These are phyloP conservation scores for Leccinum uliginosum DNA, from an alignment of 768 basidiomycete species.

Conservation along the genomic window DNA sequence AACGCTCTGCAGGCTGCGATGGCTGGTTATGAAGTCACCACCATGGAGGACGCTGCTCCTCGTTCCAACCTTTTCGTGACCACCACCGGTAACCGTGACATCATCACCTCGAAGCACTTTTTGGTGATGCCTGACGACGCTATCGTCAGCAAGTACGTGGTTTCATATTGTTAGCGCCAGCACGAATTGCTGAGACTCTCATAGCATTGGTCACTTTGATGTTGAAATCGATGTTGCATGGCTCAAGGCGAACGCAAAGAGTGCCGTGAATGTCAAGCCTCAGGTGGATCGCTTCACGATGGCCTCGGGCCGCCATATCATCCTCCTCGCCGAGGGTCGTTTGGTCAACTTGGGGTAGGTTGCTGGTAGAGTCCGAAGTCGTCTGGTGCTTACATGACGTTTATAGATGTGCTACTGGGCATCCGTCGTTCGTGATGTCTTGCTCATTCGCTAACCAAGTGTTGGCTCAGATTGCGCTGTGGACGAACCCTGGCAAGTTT, in stretches of 20 bases:
- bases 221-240: slow-evolving; percentile 96
- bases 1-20: slow-evolving; percentile 99
- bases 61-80: slow-evolving; percentile 93
- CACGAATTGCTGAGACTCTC: slow-evolving; percentile 8
- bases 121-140: slow-evolving; percentile 95
- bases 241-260: slow-evolving; percentile 90
- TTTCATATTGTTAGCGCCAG: not conserved
- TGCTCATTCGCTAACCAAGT: slow-evolving; percentile 99
- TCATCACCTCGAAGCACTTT: slow-evolving; percentile 92
- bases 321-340: slow-evolving; percentile 97
- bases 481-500: slow-evolving; percentile 90
- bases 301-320: slow-evolving; percentile 87
- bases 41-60: slow-evolving; percentile 95
- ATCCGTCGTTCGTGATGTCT: slow-evolving; percentile 99
- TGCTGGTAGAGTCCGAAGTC: not conserved
- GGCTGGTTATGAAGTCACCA: slow-evolving; percentile 98
- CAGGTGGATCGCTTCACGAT: slow-evolving; percentile 98
- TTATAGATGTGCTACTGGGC: slow-evolving; percentile 87
- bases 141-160: slow-evolving; percentile 92
- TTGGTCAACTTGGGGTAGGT: slow-evolving; percentile 94
- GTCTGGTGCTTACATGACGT: slow-evolving; percentile 7
- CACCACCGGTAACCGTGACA: slow-evolving; percentile 98
- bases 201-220: slow-evolving; percentile 82
- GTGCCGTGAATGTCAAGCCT: slow-evolving; percentile 89
- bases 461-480: slow-evolving; percentile 96